Percentiles rank a stretch among this genome's conserved stretches.
phyloP scores from a whole-genome alignment of 2,329 filamentous ascomycete genomes.

The Epichloe baconii region DNA sequence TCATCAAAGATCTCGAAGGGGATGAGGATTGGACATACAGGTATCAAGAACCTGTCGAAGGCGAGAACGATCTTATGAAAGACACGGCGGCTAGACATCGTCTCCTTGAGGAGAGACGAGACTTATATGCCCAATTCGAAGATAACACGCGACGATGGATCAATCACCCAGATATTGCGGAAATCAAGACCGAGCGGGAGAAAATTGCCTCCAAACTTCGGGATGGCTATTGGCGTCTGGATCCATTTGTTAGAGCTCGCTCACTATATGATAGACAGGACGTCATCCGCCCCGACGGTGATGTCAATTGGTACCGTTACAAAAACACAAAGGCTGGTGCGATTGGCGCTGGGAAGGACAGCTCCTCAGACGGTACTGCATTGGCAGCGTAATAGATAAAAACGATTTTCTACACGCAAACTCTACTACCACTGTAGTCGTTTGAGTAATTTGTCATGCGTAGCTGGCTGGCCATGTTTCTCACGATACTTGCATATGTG shows the following conservation, averaged over 20 bases:
- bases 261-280: conserved; percentile 77
- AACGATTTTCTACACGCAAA: not conserved
- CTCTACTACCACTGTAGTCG: not conserved
- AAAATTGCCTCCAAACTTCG: conserved; percentile 50
- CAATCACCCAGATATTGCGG: conserved; percentile 24
- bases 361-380: not conserved
- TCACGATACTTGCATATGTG: no score
- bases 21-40: conserved; percentile 73
- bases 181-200: conserved; percentile 44
- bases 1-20: conserved; percentile 76
- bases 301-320: conserved; percentile 54
- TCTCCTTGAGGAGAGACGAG: conserved; percentile 49
- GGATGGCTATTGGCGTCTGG: conserved; percentile 76
- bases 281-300: conserved; percentile 53
- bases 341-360: not conserved
- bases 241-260: conserved; percentile 73
- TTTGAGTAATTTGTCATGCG: not conserved
- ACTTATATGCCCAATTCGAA: conserved; percentile 63
- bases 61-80: conserved; percentile 67
- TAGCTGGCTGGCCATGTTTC: not conserved
- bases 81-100: conserved; percentile 48
- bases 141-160: conserved; percentile 66
- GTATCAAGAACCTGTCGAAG: conserved; percentile 62
- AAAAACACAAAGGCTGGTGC: not conserved
- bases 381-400: conserved; percentile 20